Percentiles rank a stretch among this genome's conserved stretches.
Evolutionary conservation across 1,284 basidiomycete genomes (phyloP).

Genomic region (Pisolithus thermaeus): DNA sequence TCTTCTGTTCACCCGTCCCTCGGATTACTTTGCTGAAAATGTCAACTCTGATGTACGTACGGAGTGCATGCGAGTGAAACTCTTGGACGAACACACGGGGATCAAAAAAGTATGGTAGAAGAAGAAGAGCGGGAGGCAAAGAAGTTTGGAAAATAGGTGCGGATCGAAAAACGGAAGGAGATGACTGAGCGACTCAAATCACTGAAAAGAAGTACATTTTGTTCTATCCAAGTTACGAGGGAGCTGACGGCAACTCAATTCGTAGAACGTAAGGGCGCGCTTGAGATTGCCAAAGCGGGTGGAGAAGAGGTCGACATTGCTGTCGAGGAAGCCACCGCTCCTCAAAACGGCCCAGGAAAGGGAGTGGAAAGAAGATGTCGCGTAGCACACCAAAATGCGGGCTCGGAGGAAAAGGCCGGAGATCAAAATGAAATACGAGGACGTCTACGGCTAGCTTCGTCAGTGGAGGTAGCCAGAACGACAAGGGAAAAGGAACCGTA

Average conservation of each 20-base stretch:
- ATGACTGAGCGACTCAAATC: constrained; percentile 80
- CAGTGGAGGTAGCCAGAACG: constrained; percentile 34
- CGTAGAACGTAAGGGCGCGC: constrained; percentile 67
- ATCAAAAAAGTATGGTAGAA: constrained; percentile 94
- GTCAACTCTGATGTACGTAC: constrained; percentile 97
- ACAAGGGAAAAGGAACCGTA: constrained; percentile 27
- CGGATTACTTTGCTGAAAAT: constrained; percentile 99
- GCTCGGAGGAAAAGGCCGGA: constrained; percentile 60
- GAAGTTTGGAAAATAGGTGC: constrained; percentile 97
- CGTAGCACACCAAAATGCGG: constrained; percentile 76
- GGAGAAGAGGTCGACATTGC: constrained; percentile 81
- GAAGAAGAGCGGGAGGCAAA: constrained; percentile 90
- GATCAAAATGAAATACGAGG: constrained; percentile 77
- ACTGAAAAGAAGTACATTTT: constrained; percentile 77
- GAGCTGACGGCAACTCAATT: constrained; percentile 2
- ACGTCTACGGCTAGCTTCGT: constrained; percentile 74
- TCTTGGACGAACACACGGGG: constrained; percentile 84
- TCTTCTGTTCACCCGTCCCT: constrained; percentile 87
- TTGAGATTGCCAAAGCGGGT: constrained; percentile 64
- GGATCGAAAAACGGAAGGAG: constrained; percentile 79
- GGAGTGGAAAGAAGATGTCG: constrained; percentile 41
- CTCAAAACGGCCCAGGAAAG: constrained; percentile 48
- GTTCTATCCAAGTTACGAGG: background rate
- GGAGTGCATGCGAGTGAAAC: constrained; percentile 89
- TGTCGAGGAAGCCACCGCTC: constrained; percentile 77